Conservation (phyloP, 1,284 basidiomycete species). For the Ganoderma leucocontextum region DNA sequence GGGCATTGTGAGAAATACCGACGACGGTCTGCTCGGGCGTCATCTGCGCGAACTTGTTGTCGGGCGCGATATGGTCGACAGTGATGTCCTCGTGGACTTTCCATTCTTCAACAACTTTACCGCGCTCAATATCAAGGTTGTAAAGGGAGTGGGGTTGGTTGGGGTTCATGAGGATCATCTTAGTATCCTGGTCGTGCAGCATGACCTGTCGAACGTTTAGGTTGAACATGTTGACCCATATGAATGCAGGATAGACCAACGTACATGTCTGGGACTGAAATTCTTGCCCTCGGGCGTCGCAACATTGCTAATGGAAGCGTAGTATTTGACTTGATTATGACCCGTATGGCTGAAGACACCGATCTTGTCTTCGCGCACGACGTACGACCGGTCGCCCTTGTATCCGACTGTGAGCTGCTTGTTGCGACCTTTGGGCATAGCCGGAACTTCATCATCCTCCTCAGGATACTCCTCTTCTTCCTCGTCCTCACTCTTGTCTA, state of each 20-base stretch:
- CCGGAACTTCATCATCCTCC: constrained; percentile 58
- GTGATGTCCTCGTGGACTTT: constrained; percentile 91
- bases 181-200: constrained; percentile 96
- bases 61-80: constrained; percentile 91
- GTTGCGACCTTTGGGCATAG: constrained; percentile 68
- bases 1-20: constrained; percentile 91
- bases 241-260: constrained; percentile 5
- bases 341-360: constrained; percentile 93
- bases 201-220: constrained; percentile 70
- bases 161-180: constrained; percentile 95
- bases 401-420: constrained; percentile 95
- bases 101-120: constrained; percentile 99
- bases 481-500: constrained; percentile 48
- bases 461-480: constrained; percentile 53
- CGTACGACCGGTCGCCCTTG: constrained; percentile 96
- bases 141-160: constrained; percentile 87
- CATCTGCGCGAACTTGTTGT: constrained; percentile 95
- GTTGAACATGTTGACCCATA: not conserved
- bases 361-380: constrained; percentile 95
- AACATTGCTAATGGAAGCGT: constrained; percentile 89
- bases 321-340: constrained; percentile 86
- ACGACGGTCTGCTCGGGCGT: constrained; percentile 94
- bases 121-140: constrained; percentile 93
- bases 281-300: constrained; percentile 83
- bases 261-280: constrained; percentile 89